Base-by-base conservation (phyloP, 164 flowering plant genomes). In the Cinnamomum chago region DNA sequence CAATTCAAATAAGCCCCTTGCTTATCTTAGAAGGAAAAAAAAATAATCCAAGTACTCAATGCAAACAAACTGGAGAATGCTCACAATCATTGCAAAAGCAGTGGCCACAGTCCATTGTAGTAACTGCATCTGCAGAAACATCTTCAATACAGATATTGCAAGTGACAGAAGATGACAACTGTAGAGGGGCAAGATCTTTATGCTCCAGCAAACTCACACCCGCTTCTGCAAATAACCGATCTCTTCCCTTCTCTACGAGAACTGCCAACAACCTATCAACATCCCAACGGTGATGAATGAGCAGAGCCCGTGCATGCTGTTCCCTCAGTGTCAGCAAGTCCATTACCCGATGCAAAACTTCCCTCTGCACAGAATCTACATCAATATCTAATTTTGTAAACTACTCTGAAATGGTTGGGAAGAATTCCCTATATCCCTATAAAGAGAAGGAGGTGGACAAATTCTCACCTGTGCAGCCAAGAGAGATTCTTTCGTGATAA, bases 51-150 rank as follows among this genome's bases (percentile, higher is more conserved):
- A 55, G 20, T 2, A 20, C 20, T 20, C 60, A 55, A 55, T 55
- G n/a, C 20, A 40, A 28, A 67, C 3, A 67, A 73, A 5, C 51
- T 18, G 64, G 27, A 51, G 70, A 73, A 27, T 27, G 50, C 70
- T 72, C 33, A 73, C 73, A 70, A 24, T 28, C 25, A 28, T 93
- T 87, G 87, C 98, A 93, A 79, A 85, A 93, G 83, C 81, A 83
- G 80, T 93, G 98, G 76, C 95, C 86, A 77, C 98, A 93, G 73
- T 91, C 98, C 98, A 93, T 90, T 74, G 76, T 79, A 0, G 93
- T 89, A 52, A 85, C 79, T 64, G 81, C 80, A 27, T 75, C 73
- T 10, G 85, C 50, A 30, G 87, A 23, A 28, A 87, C 77, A 18
- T 91, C 92, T 55, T 88, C 93, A 64, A 84, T 83, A 81, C 98